These are phyloP conservation scores for Ophiosphaerella herpotricha DNA, from an alignment of 2,329 filamentous ascomycete species.

Conservation along the genomic window DNA sequence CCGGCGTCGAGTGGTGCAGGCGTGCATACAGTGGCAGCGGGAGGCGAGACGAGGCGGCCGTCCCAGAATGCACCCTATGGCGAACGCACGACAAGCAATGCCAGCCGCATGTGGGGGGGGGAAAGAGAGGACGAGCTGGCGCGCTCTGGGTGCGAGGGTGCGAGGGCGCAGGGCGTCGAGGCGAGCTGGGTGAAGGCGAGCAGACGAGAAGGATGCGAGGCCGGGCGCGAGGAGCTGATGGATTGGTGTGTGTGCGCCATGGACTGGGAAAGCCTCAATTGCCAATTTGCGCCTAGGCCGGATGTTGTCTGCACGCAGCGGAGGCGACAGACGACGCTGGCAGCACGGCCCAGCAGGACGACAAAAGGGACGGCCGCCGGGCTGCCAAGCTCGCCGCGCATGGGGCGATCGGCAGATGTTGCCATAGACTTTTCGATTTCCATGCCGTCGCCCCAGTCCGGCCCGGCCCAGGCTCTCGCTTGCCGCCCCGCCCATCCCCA, in stretches of 20 bases:
- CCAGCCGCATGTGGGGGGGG: constrained; percentile 19
- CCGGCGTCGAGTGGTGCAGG: constrained; percentile 3
- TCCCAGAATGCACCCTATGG: constrained; percentile 10
- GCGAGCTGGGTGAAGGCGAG: background rate
- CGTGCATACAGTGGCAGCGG: constrained; percentile 1
- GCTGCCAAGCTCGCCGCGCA: background rate
- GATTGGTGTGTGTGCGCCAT: no score
- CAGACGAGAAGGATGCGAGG: no score
- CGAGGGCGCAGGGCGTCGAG: constrained; percentile 10
- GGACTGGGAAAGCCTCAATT: no score
- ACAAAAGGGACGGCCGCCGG: background rate
- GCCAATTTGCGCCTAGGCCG: background rate
- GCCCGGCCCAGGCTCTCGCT: no score
- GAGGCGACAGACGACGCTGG: constrained; percentile 3
- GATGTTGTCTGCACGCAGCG: constrained; percentile 11
- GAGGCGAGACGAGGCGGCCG: constrained; percentile 2
- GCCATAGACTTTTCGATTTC: no score
- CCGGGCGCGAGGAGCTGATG: no score
- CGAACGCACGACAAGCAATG: constrained; percentile 17
- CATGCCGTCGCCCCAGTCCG: no score
- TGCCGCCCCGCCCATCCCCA: no score
- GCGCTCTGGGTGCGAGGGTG: constrained; percentile 7
- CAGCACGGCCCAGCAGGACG: background rate
- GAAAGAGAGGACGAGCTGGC: constrained; percentile 34
- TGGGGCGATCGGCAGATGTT: constrained; percentile 9